Percentiles rank a stretch among this genome's conserved stretches.
These are phyloP conservation scores for Yamadazyma atmosphaerica DNA, from an alignment of 1,139 yeast genomes.

Conservation along the genomic window DNA sequence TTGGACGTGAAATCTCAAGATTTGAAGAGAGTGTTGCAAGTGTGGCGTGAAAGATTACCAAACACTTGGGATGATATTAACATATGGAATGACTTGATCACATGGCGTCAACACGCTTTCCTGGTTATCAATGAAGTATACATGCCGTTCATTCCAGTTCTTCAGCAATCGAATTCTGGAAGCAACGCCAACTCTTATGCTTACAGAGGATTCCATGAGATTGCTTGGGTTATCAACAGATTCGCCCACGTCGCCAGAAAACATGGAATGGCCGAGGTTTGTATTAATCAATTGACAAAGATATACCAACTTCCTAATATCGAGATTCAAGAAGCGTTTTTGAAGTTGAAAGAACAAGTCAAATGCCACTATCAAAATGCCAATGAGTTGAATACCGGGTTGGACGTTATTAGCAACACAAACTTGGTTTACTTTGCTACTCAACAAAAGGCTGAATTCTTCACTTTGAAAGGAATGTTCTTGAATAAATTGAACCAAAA, in stretches of 20 bases:
- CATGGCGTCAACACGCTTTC: conserved; percentile 99
- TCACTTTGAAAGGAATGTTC: conserved; percentile 97
- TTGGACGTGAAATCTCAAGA: conserved; percentile 92
- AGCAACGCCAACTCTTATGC: conserved; percentile 87
- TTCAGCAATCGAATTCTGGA: conserved; percentile 73
- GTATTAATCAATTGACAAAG: conserved; percentile 88
- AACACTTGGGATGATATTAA: conserved; percentile 97
- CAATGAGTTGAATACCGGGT: conserved; percentile 86
- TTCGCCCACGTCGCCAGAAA: conserved; percentile 98
- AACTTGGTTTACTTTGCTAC: conserved; percentile 94
- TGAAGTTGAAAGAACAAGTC: conserved; percentile 94
- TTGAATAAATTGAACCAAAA: conserved; percentile 84
- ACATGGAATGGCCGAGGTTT: conserved; percentile 96
- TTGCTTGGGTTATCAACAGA: conserved; percentile 97
- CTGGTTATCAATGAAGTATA: conserved; percentile 94
- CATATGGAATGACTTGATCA: conserved; percentile 95
- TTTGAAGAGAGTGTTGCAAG: conserved; percentile 87
- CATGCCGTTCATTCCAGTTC: conserved; percentile 85
- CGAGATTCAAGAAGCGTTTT: conserved; percentile 96
- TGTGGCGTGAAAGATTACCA: conserved; percentile 97
- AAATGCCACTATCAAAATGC: conserved; percentile 92
- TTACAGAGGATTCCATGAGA: conserved; percentile 96
- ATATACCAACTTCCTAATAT: conserved; percentile 95
- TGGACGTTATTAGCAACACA: conserved; percentile 95
- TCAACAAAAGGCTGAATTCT: conserved; percentile 96